A percentile compares a stretch with the other conserved stretches of the same genome.
Evolutionary conservation across 1,139 yeast genomes (phyloP).

Genomic region (Arxiozyma heterogenica): DNA sequence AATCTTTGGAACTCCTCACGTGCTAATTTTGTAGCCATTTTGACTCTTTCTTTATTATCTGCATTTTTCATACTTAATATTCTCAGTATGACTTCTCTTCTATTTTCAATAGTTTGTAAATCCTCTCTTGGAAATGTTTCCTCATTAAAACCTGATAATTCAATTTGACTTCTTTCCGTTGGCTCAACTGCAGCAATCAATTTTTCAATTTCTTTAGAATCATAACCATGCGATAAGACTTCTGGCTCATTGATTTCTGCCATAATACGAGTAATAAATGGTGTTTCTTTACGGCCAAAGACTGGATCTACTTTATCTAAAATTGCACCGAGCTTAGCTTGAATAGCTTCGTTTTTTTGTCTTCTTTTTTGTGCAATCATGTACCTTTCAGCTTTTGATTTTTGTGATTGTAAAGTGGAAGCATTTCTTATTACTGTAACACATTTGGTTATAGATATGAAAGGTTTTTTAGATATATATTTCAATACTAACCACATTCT

Average conservation of each 20-base stretch:
- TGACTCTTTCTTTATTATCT: slow-evolving; percentile 46
- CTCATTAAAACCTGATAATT: slow-evolving; percentile 22
- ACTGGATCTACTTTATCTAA: slow-evolving; percentile 59
- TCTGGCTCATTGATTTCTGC: slow-evolving; percentile 56
- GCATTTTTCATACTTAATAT: slow-evolving; percentile 70
- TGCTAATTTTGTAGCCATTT: slow-evolving; percentile 56
- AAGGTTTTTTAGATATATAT: not conserved
- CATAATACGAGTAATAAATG: slow-evolving; percentile 60
- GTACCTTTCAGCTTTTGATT: slow-evolving; percentile 24
- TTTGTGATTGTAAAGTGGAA: slow-evolving; percentile 1
- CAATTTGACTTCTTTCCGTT: slow-evolving; percentile 40
- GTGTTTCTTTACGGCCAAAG: slow-evolving; percentile 56
- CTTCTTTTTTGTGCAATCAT: slow-evolving; percentile 31
- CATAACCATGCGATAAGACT: slow-evolving; percentile 51
- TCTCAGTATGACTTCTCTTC: slow-evolving; percentile 61
- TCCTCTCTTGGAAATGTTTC: slow-evolving; percentile 23
- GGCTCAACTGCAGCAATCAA: slow-evolving; percentile 70
- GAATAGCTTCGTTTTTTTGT: slow-evolving; percentile 32
- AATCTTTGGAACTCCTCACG: slow-evolving; percentile 69
- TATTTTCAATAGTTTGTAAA: slow-evolving; percentile 43
- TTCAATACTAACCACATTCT: not conserved
- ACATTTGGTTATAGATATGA: not conserved
- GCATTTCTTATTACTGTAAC: not conserved
- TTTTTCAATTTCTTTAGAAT: slow-evolving; percentile 60
- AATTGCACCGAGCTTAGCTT: slow-evolving; percentile 20